Evolutionary conservation across 371 early-diverging fungal species (phyloP).

Genomic region (Dipsacomyces acuminosporus): DNA sequence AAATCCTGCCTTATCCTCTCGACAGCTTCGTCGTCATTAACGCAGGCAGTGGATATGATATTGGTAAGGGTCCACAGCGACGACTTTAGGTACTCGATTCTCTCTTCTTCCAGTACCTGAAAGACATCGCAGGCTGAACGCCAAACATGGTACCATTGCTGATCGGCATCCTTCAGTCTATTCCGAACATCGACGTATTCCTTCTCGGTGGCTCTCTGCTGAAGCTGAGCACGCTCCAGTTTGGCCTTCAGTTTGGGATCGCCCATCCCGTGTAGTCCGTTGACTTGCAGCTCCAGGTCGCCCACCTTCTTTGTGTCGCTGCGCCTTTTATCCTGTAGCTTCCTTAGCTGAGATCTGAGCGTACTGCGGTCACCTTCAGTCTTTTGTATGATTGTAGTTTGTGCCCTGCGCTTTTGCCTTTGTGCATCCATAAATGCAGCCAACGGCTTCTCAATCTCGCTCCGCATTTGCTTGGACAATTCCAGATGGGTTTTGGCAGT

Average conservation of each 20-base stretch:
- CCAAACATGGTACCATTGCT: constrained; percentile 47
- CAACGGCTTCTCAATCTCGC: constrained; percentile 66
- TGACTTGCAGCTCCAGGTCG: constrained; percentile 39
- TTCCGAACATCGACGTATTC: constrained; percentile 34
- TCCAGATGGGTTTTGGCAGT: constrained; percentile 72
- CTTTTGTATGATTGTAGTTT: constrained; percentile 54
- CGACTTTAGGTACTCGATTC: constrained; percentile 78
- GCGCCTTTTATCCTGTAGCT: constrained; percentile 42
- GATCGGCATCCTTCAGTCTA: constrained; percentile 38
- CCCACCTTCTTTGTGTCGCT: constrained; percentile 35
- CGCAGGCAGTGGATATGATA: constrained; percentile 72
- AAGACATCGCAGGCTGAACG: constrained; percentile 50
- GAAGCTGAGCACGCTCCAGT: constrained; percentile 38
- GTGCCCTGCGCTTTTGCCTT: constrained; percentile 67
- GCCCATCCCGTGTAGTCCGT: constrained; percentile 35
- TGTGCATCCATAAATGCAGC: constrained; percentile 76
- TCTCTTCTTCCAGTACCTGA: constrained; percentile 84
- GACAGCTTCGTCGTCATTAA: constrained; percentile 76
- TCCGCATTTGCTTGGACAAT: constrained; percentile 70
- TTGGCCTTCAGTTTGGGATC: constrained; percentile 43
- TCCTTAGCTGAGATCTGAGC: constrained; percentile 42
- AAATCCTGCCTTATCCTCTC: constrained; percentile 46
- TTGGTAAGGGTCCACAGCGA: constrained; percentile 82
- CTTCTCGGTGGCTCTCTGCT: constrained; percentile 32
- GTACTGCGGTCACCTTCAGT: constrained; percentile 46